Percentiles rank a stretch among this genome's conserved stretches.
These are phyloP conservation scores for Persicaria maculosa DNA, from an alignment of 148 eudicot species.

Conservation along the genomic window DNA sequence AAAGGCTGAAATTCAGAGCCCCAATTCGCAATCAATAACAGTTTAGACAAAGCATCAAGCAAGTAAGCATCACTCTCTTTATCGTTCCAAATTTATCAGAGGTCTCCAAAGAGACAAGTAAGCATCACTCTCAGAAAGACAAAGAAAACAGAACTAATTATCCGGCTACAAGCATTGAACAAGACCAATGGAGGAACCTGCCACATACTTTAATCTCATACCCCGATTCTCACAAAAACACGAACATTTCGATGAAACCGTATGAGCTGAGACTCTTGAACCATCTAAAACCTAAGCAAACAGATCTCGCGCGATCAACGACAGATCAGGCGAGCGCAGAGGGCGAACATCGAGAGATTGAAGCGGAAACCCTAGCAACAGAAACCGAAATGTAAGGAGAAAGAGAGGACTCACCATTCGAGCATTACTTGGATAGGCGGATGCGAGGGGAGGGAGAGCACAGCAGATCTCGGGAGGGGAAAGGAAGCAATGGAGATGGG, in stretches of 20 bases:
- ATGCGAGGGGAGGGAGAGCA: neutral
- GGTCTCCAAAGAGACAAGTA: neutral
- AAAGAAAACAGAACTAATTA: neutral
- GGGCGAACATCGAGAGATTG: neutral
- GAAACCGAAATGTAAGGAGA: neutral
- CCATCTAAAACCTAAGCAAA: neutral
- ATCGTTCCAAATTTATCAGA: neutral
- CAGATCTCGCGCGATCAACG: conserved; percentile 6
- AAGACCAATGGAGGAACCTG: neutral
- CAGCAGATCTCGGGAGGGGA: conserved; percentile 4
- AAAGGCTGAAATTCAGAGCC: neutral
- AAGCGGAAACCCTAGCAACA: conserved; percentile 8
- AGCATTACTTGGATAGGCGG: conserved; percentile 4
- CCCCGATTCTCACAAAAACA: neutral
- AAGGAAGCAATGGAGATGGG: neutral
- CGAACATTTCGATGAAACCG: neutral
- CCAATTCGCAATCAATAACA: conserved; percentile 1
- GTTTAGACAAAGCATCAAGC: neutral
- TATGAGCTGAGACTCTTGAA: neutral
- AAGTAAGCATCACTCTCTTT: neutral
- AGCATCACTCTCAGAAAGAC: neutral
- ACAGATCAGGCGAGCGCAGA: conserved; percentile 1
- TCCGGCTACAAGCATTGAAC: too few species aligned
- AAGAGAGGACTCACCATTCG: conserved; percentile 10
- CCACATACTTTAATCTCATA: neutral